Conservation (phyloP, 1,284 basidiomycete species). For the Boletus smithii region DNA sequence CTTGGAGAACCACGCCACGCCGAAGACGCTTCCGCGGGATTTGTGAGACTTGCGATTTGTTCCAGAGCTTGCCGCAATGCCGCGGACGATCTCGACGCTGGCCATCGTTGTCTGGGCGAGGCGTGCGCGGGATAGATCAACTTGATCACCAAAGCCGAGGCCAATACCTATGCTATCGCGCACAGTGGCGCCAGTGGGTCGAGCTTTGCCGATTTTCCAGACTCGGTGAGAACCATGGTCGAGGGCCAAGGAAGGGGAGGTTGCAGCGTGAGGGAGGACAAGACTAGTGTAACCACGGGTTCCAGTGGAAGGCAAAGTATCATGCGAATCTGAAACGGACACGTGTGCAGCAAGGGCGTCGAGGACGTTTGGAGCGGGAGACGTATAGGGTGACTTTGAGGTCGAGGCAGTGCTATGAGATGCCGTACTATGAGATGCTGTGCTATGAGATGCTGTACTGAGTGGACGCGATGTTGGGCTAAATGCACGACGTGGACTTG, state of each 20-base stretch:
- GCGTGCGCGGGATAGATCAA: conserved; percentile 72
- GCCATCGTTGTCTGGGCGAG: conserved; percentile 84
- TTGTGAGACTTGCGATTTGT: conserved; percentile 18
- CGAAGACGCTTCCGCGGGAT: conserved; percentile 27
- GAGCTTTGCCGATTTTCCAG: conserved; percentile 26
- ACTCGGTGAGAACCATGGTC: conserved; percentile 19
- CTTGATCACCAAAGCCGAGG: conserved; percentile 42
- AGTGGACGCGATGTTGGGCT: conserved; percentile 15
- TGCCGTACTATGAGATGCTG: too few species aligned
- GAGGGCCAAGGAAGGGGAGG: conserved; percentile 23
- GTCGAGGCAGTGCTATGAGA: conserved; percentile 25
- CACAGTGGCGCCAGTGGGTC: conserved; percentile 13
- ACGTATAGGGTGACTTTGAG: conserved; percentile 33
- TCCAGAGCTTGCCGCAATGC: conserved; percentile 41
- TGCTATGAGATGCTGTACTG: conserved; percentile 15
- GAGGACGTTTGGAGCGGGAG: conserved; percentile 30
- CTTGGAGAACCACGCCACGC: conserved; percentile 33
- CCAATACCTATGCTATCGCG: conserved; percentile 27
- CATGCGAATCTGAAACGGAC: conserved; percentile 28
- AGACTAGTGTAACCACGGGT: conserved; percentile 68
- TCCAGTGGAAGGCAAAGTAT: conserved; percentile 47
- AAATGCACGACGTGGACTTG: conserved; percentile 12
- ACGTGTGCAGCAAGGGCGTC: conserved; percentile 34
- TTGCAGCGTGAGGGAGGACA: conserved; percentile 61
- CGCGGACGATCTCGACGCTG: conserved; percentile 73